Conservation (phyloP, 2,329 filamentous ascomycete species). For the Furcasterigmium furcatum region DNA sequence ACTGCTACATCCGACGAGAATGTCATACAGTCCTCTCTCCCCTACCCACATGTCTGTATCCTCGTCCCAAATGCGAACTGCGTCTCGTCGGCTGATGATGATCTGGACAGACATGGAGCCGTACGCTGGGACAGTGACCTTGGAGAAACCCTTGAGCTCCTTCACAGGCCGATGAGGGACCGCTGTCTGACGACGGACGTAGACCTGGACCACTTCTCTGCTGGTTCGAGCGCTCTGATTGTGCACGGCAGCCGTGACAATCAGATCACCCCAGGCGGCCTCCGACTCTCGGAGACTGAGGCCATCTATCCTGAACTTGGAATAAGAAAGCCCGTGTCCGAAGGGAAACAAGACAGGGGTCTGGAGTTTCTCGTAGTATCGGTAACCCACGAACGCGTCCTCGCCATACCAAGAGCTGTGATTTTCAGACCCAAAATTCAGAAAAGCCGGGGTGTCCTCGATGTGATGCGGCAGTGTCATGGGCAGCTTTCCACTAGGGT, state of each 20-base stretch:
- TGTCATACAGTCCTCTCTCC: background rate
- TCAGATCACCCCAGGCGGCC: constrained; percentile 25
- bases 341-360: constrained; percentile 63
- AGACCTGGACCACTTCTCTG: constrained; percentile 46
- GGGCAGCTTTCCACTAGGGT: constrained; percentile 71
- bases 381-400: constrained; percentile 70
- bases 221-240: constrained; percentile 50
- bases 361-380: constrained; percentile 64
- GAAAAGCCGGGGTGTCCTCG: constrained; percentile 66
- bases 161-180: constrained; percentile 47
- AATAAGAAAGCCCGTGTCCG: constrained; percentile 70
- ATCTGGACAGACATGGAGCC: constrained; percentile 55
- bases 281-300: constrained; percentile 35
- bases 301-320: constrained; percentile 53
- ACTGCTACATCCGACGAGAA: background rate
- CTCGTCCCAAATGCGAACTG: constrained; percentile 59
- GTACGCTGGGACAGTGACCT: constrained; percentile 50
- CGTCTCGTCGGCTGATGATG: constrained; percentile 17
- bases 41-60: background rate
- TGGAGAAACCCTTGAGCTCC: constrained; percentile 56
- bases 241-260: constrained; percentile 43
- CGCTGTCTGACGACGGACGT: constrained; percentile 44
- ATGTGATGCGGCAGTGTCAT: constrained; percentile 62
- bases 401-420: constrained; percentile 67
- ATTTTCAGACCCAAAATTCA: constrained; percentile 64